phyloP scores from a whole-genome alignment of 495 filamentous ascomycete species.

The Aspergillus ellipticus region DNA sequence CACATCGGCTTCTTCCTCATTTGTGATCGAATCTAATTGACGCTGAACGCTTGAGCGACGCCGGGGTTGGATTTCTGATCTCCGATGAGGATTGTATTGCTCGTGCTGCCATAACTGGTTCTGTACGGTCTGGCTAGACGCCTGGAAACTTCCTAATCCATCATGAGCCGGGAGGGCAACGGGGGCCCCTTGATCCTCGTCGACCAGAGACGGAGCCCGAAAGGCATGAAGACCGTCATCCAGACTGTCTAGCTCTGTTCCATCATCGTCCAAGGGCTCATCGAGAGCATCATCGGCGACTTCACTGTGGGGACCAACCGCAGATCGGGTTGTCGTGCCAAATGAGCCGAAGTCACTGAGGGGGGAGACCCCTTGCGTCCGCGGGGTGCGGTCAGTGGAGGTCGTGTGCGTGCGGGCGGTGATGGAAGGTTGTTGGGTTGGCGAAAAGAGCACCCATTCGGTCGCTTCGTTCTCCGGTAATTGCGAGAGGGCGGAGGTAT shows the following conservation, averaged over 20 bases:
- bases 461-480: slow-evolving; percentile 62
- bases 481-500: slow-evolving; percentile 33
- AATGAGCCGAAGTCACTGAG: slow-evolving; percentile 85
- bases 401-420: slow-evolving; percentile 64
- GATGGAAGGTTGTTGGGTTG: slow-evolving; percentile 51
- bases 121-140: slow-evolving; percentile 55
- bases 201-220: slow-evolving; percentile 58
- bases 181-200: slow-evolving; percentile 49
- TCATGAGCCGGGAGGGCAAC: slow-evolving; percentile 85
- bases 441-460: slow-evolving; percentile 96
- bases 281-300: slow-evolving; percentile 46
- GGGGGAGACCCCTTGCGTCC: slow-evolving; percentile 69
- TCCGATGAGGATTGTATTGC: slow-evolving; percentile 66
- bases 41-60: slow-evolving; percentile 60
- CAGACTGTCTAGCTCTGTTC: slow-evolving; percentile 77
- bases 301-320: slow-evolving; percentile 46
- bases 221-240: slow-evolving; percentile 89
- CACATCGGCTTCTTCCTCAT: slow-evolving; percentile 53
- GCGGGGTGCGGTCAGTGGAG: slow-evolving; percentile 66
- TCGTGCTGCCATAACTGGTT: slow-evolving; percentile 85
- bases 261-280: slow-evolving; percentile 61
- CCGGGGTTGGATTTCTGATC: slow-evolving; percentile 31
- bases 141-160: slow-evolving; percentile 79
- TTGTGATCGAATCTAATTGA: slow-evolving; percentile 60
- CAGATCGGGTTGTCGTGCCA: slow-evolving; percentile 55